A percentile compares a stretch with the other conserved stretches of the same genome.
phyloP scores from a whole-genome alignment of 352 stramenopile species.

The Globisporangium acanthophoron region DNA sequence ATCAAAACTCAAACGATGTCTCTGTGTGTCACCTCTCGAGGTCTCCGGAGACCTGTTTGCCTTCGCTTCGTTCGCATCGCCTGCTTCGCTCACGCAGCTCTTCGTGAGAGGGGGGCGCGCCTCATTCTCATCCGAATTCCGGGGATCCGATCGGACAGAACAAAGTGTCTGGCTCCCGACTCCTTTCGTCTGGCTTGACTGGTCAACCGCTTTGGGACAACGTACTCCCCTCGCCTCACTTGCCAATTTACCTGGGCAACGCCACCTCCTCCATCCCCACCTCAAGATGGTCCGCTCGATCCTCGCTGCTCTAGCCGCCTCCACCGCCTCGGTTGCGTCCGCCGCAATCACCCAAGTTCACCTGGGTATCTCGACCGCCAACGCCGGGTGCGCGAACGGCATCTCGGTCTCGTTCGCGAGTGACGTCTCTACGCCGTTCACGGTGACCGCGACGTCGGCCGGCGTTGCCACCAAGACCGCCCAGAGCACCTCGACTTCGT shows the following conservation, averaged over 20 bases:
- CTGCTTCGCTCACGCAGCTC: no score
- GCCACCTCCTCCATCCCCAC: neutral
- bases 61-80: no score
- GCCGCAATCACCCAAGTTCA: slow-evolving; percentile 43
- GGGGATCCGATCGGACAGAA: no score
- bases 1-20: no score
- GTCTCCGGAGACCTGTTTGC: no score
- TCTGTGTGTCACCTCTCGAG: no score
- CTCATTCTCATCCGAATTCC: no score
- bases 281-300: neutral
- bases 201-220: no score
- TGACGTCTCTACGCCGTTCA: slow-evolving; percentile 19
- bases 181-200: no score
- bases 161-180: no score
- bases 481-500: slow-evolving; percentile 28
- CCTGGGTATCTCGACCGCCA: slow-evolving; percentile 25
- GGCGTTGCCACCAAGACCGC: slow-evolving; percentile 12
- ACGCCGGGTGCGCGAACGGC: slow-evolving; percentile 27
- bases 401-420: slow-evolving; percentile 38
- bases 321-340: slow-evolving; percentile 18
- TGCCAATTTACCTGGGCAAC: neutral
- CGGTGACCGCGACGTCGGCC: slow-evolving; percentile 21
- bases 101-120: no score
- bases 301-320: neutral
- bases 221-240: neutral